These are phyloP conservation scores for Fusarium concolor DNA, from an alignment of 2,329 filamentous ascomycete species.

Conservation along the genomic window DNA sequence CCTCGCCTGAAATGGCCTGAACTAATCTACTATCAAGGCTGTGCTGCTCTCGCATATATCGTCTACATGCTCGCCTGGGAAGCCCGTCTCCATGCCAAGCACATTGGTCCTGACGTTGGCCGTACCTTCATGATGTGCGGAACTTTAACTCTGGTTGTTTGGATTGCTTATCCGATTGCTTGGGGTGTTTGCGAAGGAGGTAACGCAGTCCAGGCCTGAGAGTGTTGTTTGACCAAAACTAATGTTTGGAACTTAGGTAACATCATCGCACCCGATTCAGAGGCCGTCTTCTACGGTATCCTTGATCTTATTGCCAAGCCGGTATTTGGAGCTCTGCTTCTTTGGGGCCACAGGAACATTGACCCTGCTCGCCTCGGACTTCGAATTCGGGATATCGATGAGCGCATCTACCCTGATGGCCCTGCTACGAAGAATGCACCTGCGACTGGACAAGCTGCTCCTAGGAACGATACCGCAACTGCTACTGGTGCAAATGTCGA, in stretches of 20 bases:
- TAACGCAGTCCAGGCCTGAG: slow-evolving; percentile 63
- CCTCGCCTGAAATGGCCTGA: fast-evolving
- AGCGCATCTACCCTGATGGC: slow-evolving; percentile 12
- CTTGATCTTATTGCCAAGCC: slow-evolving; percentile 75
- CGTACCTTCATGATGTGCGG: slow-evolving; percentile 67
- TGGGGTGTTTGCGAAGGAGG: slow-evolving; percentile 65
- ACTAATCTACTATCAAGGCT: slow-evolving; percentile 40
- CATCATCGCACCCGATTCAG: slow-evolving; percentile 57
- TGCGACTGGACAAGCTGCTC: background rate
- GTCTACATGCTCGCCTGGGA: slow-evolving; percentile 56
- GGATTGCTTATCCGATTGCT: slow-evolving; percentile 68
- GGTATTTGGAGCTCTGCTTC: slow-evolving; percentile 68
- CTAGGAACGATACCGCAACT: background rate
- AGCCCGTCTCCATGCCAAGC: slow-evolving; percentile 62
- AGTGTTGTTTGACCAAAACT: too few relatives aligned
- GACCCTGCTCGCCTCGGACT: slow-evolving; percentile 68
- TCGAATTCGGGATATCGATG: slow-evolving; percentile 47
- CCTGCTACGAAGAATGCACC: background rate
- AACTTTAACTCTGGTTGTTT: slow-evolving; percentile 64
- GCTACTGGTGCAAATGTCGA: background rate
- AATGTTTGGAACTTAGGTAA: too few relatives aligned
- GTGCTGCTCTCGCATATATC: slow-evolving; percentile 59
- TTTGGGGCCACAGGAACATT: slow-evolving; percentile 73
- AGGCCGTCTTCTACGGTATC: slow-evolving; percentile 76
- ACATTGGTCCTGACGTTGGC: slow-evolving; percentile 65